These are phyloP conservation scores for Podospora pseudocomata DNA, from an alignment of 495 filamentous ascomycete species.

Conservation along the genomic window DNA sequence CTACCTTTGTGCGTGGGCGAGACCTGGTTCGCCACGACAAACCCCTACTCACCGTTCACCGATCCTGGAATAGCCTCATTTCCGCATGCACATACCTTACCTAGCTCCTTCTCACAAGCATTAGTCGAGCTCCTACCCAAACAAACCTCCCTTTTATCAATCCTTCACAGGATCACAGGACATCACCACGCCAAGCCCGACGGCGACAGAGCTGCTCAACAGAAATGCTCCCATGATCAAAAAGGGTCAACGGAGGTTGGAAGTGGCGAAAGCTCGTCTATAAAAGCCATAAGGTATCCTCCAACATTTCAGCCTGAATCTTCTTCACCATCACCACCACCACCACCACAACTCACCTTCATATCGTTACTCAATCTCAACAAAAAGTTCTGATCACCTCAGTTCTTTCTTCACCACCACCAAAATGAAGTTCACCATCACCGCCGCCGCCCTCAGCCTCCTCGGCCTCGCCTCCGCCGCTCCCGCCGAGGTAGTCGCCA, in stretches of 20 bases:
- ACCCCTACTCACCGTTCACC: neutral
- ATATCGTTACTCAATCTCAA: neutral
- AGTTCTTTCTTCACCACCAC: neutral
- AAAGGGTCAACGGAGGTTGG: neutral
- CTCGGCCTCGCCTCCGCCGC: constrained; percentile 4
- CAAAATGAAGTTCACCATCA: constrained; percentile 12
- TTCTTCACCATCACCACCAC: neutral
- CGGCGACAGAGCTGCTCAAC: neutral
- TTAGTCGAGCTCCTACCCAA: neutral
- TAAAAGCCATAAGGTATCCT: neutral
- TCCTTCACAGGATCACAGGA: neutral
- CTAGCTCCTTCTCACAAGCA: neutral
- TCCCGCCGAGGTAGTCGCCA: neutral
- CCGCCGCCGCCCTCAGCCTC: neutral
- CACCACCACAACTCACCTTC: neutral
- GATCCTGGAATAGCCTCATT: neutral
- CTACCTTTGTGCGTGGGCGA: no score
- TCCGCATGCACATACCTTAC: neutral
- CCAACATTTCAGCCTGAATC: neutral
- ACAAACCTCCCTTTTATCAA: neutral
- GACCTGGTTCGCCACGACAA: no score
- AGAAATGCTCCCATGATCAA: neutral
- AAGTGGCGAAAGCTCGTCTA: neutral
- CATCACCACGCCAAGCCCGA: neutral
- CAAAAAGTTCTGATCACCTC: neutral